phyloP scores from a whole-genome alignment of 139 green algal species.

The Chlamydomonas sphaeroides region DNA sequence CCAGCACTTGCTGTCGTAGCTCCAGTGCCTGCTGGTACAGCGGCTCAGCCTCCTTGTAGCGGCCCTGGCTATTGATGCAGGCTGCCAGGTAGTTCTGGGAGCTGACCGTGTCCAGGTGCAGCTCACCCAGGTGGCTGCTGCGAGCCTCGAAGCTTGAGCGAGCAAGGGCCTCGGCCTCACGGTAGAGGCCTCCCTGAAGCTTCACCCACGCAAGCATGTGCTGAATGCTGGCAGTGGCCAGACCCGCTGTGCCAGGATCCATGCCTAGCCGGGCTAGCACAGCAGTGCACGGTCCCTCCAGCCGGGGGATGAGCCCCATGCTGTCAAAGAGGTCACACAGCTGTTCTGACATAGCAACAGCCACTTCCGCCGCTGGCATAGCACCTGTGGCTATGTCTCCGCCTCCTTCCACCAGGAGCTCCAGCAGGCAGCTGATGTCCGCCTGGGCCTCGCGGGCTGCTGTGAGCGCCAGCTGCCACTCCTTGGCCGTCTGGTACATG shows the following conservation, averaged over 20 bases:
- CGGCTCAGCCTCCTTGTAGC: neutral
- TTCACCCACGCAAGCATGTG: too few species aligned
- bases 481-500: neutral
- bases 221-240: neutral
- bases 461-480: neutral
- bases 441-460: neutral
- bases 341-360: neutral
- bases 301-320: too few species aligned
- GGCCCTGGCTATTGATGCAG: neutral
- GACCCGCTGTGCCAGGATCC: too few species aligned
- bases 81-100: neutral
- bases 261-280: neutral
- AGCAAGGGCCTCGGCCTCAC: too few species aligned
- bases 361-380: too few species aligned
- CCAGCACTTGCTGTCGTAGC: neutral
- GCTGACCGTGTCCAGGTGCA: slow-evolving; percentile 4
- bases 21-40: slow-evolving; percentile 29
- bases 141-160: neutral
- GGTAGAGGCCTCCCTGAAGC: neutral
- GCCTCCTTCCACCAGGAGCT: too few species aligned
- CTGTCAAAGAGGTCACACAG: too few species aligned
- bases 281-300: neutral
- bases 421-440: neutral
- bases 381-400: too few species aligned
- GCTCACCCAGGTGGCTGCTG: neutral